These are phyloP conservation scores for Globisporangium ultimum DNA, from an alignment of 352 stramenopile genomes.

Conservation along the genomic window DNA sequence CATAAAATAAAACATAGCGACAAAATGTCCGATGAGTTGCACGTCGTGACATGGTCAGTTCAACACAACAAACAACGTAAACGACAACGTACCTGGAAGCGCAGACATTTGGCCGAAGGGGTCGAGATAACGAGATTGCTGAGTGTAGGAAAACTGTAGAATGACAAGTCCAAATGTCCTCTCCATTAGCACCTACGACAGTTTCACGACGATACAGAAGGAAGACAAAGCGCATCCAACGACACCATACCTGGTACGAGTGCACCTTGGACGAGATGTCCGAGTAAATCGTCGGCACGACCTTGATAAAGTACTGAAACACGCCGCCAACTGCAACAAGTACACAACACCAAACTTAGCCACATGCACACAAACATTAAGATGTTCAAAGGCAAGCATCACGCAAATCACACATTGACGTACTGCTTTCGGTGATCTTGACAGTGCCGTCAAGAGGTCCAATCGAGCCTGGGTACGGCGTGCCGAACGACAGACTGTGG, in stretches of 20 bases:
- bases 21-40: neutral
- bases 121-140: slow-evolving; percentile 75
- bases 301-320: slow-evolving; percentile 89
- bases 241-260: slow-evolving; percentile 57
- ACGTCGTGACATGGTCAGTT: no score
- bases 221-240: neutral
- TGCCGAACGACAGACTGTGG: slow-evolving; percentile 74
- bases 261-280: slow-evolving; percentile 59
- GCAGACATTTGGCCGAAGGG: slow-evolving; percentile 61
- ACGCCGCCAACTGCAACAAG: slow-evolving; percentile 54
- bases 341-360: slow-evolving; percentile 1
- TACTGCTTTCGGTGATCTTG: slow-evolving; percentile 48
- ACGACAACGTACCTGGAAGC: slow-evolving; percentile 39
- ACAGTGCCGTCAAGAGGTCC: slow-evolving; percentile 53
- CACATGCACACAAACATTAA: neutral
- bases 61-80: no score
- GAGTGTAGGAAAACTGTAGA: slow-evolving; percentile 75
- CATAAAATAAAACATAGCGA: no score
- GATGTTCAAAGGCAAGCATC: neutral
- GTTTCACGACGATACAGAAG: neutral
- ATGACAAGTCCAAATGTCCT: no score
- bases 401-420: slow-evolving; percentile 7
- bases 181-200: neutral
- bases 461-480: slow-evolving; percentile 31
- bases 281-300: slow-evolving; percentile 84